Evolutionary conservation across 129 eudicot species (phyloP), one percentile per base, ranked within the genome.

Genomic region (Tagetes erecta): DNA sequence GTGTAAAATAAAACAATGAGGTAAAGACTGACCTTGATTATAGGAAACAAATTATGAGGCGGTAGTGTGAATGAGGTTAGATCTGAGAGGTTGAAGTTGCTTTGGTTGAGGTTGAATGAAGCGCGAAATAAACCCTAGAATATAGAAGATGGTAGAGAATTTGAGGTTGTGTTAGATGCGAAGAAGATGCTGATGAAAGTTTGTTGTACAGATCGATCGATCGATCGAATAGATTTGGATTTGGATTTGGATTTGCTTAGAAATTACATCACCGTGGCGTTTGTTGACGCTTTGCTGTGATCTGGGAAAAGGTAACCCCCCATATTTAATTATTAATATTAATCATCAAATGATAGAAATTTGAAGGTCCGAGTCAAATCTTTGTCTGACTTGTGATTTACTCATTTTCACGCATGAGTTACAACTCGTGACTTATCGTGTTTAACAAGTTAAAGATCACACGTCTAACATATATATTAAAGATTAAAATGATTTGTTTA

Each of bases 81-180:
- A 82, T 77, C 82, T 82, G 82, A 57, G 14, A 64, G 42, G n/a
- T 56, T 74, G 47, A 20, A 70, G 40, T 27, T 63, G 65, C 65
- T 63, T 71, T 63, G 74, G 78, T 72, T 71, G 68, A 59, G 70
- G 39, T 35, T n/a, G 2, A 67, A 75, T 75, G 64, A 75, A 62
- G 70, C 58, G 64, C 38, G 77, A 63, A 78, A 78, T 78, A 72
- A 79, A 53, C 83, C 83, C 83, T 79, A 79, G 66, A 63, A 74
- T 4, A 37, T 35, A 55, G 51, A 46, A 49, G 38, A 35, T 11
- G 67, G 10, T 10, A 27, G 12, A 7, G 36, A 27, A 68, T 50
- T 53, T 68, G 63, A 68, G 34, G 9, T 37, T 41, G 38, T 58
- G 37, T 58, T 45, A 1, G 72, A 51, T 70, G 71, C 67, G 72